Evolutionary conservation across 352 stramenopile genomes (phyloP), one percentile per base, ranked within the genome.

Genomic region (Phytophthora syringae): DNA sequence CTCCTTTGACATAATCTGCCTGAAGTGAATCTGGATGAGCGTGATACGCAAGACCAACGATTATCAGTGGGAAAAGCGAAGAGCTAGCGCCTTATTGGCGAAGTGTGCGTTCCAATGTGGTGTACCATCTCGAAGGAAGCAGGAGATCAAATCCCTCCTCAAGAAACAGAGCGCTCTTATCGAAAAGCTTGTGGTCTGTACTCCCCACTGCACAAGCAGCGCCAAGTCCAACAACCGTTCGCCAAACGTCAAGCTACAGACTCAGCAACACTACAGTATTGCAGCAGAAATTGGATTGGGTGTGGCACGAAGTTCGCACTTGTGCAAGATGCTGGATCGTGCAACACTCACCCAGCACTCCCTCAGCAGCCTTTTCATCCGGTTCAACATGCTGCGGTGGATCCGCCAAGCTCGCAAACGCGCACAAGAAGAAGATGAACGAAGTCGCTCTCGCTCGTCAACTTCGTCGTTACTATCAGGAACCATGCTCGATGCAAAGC

Each of bases 311-410:
- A 58, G 74, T 88, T 25, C 80, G 80, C 11, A 71, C 63, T 16
- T 91, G 82, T 51, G 77, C 64, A 87, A 86, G 70, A 79, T 88
- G 67, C 44, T 91, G 37, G 74, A 91, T 64, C 72, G 74, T 7
- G 82, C 82, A 30, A 87, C 84, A 51, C 72, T 88, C 67, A 88
- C 80, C n/a, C 80, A 91, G 47, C 78, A 88, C 48, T 89, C 86
- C 51, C 72, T 91, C 47, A 88, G 80, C 52, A 74, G 77, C 0
- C 64, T 89, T 25, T 88, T 84, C 44, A 76, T 91, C 44, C 80
- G 84, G 53, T 79, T 71, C 36, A 85, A 79, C 22, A 67, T 91
- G 52, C 53, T 88, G 39, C 75, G 76, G n/a, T 91, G 80, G 78
- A 73, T 89, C 40, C 65, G 67, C 7, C 74, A 89, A 44, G 72